Evolutionary conservation across 768 basidiomycete species (phyloP).

Genomic region (Russula griseocarnosa): DNA sequence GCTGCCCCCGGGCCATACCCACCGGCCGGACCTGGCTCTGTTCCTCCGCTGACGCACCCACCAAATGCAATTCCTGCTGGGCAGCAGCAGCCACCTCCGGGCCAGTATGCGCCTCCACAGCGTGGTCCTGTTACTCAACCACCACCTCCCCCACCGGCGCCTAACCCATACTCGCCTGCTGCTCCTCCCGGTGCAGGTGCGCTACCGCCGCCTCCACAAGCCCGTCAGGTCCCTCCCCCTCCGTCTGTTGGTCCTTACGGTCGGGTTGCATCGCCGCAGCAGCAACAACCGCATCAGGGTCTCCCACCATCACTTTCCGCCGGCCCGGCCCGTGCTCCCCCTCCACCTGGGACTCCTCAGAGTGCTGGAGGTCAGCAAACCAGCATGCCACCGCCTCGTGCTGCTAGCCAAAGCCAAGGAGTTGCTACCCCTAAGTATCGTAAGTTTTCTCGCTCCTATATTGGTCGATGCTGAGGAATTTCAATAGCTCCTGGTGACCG

Average conservation of each 20-base stretch:
- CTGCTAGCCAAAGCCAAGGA: constrained; percentile 14
- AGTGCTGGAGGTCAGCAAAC: constrained; percentile 6
- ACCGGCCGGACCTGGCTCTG: background rate
- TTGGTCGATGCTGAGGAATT: constrained; percentile 14
- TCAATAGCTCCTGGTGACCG: constrained; percentile 79
- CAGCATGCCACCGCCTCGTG: constrained; percentile 18
- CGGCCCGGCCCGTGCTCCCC: constrained; percentile 34
- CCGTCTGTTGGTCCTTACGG: constrained; percentile 33
- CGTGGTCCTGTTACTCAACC: constrained; percentile 30
- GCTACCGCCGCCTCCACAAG: constrained; percentile 34
- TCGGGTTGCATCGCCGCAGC: constrained; percentile 26
- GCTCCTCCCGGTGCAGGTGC: constrained; percentile 41
- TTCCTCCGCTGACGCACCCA: constrained; percentile 8
- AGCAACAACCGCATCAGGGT: constrained; percentile 16
- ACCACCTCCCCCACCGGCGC: constrained; percentile 30
- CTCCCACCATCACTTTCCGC: constrained; percentile 19
- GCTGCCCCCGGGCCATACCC: constrained; percentile 15
- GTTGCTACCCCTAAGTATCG: constrained; percentile 50
- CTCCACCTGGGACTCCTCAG: constrained; percentile 30
- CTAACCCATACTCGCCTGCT: constrained; percentile 39
- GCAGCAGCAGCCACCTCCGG: constrained; percentile 40
- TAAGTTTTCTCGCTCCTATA: constrained; percentile 40
- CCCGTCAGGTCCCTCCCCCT: constrained; percentile 14
- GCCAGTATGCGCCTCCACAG: constrained; percentile 32
- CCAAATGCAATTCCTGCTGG: constrained; percentile 19